Conservation (phyloP, 768 basidiomycete genomes). For the Coprinopsis sp. region DNA sequence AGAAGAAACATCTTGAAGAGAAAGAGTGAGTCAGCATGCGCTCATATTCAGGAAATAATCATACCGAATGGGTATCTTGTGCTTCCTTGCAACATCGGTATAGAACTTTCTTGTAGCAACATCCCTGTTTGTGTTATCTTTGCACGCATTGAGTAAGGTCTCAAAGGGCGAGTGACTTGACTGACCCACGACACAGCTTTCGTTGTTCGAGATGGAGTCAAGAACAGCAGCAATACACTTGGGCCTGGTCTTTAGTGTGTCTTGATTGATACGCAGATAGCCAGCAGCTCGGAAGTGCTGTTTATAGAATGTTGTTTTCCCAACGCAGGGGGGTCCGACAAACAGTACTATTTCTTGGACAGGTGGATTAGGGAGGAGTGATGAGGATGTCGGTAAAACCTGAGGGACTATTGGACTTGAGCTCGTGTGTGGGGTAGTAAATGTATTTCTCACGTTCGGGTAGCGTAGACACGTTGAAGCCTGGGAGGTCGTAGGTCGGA, state of each 20-base stretch:
- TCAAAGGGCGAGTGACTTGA: constrained; percentile 5
- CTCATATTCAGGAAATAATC: constrained; percentile 4
- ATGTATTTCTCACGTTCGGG: constrained; percentile 28
- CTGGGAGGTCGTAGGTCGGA: constrained; percentile 48
- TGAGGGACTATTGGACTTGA: constrained; percentile 37
- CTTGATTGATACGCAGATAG: constrained; percentile 87
- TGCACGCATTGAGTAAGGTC: background rate
- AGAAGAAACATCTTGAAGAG: constrained; percentile 60
- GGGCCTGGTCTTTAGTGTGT: constrained; percentile 65
- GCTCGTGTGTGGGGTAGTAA: background rate
- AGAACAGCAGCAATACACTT: constrained; percentile 69
- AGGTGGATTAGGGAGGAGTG: constrained; percentile 38
- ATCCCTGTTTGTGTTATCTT: constrained; percentile 91
- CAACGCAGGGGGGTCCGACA: constrained; percentile 52
- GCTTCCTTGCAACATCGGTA: constrained; percentile 55
- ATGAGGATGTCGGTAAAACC: constrained; percentile 45
- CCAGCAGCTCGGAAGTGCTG: constrained; percentile 60
- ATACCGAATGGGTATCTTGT: constrained; percentile 54
- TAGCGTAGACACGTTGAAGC: constrained; percentile 59
- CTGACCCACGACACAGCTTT: constrained; percentile 76
- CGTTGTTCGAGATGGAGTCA: constrained; percentile 46
- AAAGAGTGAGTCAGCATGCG: background rate
- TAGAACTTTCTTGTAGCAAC: constrained; percentile 83
- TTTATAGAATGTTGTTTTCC: constrained; percentile 80
- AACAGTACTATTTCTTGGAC: constrained; percentile 45